Percentiles rank a stretch among this genome's conserved stretches.
Evolutionary conservation across 2,329 filamentous ascomycete genomes (phyloP).

Genomic region (Gnomoniopsis smithogilvyi): DNA sequence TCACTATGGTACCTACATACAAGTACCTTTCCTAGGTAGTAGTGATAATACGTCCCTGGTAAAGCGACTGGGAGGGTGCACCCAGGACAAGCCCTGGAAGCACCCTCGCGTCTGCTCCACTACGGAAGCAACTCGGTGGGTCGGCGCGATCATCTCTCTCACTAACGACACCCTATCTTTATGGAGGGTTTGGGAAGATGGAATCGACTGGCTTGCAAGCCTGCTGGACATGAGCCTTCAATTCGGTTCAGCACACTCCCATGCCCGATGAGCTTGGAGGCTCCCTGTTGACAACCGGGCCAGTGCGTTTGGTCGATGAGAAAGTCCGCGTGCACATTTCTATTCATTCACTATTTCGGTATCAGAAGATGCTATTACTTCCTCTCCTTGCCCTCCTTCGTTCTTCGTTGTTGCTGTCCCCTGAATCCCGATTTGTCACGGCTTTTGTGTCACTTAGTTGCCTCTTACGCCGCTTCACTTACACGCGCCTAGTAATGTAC

Average conservation of each 20-base stretch:
- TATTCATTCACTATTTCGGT: no score
- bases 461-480: not conserved
- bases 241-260: not conserved
- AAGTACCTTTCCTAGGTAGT: not conserved
- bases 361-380: no score
- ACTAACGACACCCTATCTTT: not conserved
- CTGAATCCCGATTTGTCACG: no score
- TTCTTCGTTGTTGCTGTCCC: no score
- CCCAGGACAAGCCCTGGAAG: slow-evolving; percentile 1
- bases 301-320: not conserved
- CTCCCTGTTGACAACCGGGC: not conserved
- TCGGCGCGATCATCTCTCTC: not conserved
- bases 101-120: not conserved
- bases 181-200: not conserved
- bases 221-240: not conserved
- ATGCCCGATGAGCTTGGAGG: not conserved
- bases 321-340: no score
- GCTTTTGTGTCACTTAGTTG: not conserved
- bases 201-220: not conserved
- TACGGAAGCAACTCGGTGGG: not conserved
- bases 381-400: no score
- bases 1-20: not conserved
- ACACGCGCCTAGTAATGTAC: not conserved
- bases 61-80: no score
- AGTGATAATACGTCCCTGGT: no score